phyloP scores from a whole-genome alignment of 106 monocot genomes.

The Platanthera guangdongensis region DNA sequence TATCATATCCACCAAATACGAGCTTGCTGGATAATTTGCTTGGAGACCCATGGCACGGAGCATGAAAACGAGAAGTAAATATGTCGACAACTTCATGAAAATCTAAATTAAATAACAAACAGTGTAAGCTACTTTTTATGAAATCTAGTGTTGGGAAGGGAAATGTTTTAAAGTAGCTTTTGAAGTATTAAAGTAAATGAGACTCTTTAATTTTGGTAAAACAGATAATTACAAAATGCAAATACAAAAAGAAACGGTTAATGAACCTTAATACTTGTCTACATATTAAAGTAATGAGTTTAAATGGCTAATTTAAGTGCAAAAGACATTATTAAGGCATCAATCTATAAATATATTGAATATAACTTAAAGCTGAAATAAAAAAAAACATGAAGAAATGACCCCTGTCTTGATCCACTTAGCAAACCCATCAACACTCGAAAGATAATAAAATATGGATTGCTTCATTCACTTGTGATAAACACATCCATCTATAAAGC shows the following conservation, averaged over 20 bases:
- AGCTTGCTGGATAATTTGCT: no score
- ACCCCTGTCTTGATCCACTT: background rate
- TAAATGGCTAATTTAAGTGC: conserved; percentile 2
- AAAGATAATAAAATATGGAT: background rate
- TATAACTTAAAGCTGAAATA: background rate
- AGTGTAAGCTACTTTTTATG: background rate
- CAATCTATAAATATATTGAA: background rate
- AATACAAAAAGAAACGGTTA: background rate
- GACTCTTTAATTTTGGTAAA: background rate
- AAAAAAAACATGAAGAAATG: background rate
- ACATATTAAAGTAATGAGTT: background rate
- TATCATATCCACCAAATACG: no score
- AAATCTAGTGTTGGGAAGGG: background rate
- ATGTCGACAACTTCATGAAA: background rate
- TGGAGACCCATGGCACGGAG: no score
- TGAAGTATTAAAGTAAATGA: background rate
- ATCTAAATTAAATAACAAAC: background rate
- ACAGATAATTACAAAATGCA: background rate
- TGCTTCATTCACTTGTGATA: background rate
- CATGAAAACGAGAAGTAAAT: no score
- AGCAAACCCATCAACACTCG: background rate
- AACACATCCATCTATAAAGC: background rate
- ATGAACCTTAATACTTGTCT: background rate
- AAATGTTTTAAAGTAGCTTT: background rate
- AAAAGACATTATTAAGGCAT: background rate